Percentiles rank a stretch among this genome's conserved stretches.
Evolutionary conservation across 2,329 filamentous ascomycete species (phyloP).

Genomic region (Hypoxylon sp.): DNA sequence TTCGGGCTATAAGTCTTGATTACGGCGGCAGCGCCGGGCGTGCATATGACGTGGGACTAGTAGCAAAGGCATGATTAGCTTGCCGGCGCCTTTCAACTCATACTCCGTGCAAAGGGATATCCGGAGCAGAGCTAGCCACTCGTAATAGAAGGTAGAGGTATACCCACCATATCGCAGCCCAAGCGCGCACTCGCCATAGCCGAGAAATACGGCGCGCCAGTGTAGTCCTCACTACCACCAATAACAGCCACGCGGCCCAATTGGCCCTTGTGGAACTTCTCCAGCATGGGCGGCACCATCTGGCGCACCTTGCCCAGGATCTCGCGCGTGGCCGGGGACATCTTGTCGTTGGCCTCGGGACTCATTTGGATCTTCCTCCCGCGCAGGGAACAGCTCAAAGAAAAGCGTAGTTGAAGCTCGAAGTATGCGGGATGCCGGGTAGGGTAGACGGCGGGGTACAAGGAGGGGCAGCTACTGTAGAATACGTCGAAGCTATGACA

Average conservation of each 20-base stretch:
- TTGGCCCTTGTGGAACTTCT: constrained; percentile 97
- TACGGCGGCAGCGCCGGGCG: constrained; percentile 84
- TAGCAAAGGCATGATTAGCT: constrained; percentile 3
- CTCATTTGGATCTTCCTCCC: constrained; percentile 44
- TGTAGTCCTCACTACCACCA: constrained; percentile 95
- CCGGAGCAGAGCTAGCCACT: not conserved
- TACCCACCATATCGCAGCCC: constrained; percentile 86
- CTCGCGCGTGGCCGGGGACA: constrained; percentile 79
- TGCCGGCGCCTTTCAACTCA: not conserved
- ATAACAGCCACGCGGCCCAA: constrained; percentile 93
- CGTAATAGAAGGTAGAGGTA: no score
- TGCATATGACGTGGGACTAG: constrained; percentile 94
- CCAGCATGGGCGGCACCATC: constrained; percentile 94
- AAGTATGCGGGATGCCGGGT: constrained; percentile 3
- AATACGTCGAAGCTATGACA: not conserved
- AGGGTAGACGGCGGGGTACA: constrained; percentile 12
- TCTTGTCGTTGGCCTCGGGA: constrained; percentile 55
- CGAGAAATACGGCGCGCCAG: constrained; percentile 97
- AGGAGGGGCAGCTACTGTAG: not conserved
- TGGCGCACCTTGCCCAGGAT: constrained; percentile 85
- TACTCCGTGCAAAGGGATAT: not conserved
- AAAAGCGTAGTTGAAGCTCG: not conserved
- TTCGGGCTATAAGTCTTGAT: constrained; percentile 99
- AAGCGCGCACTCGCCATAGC: constrained; percentile 94
- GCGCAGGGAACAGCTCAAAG: constrained; percentile 5